Evolutionary conservation across 2,329 filamentous ascomycete species (phyloP), one percentile per base, ranked within the genome.

Genomic region (Fusarium ramigenum): DNA sequence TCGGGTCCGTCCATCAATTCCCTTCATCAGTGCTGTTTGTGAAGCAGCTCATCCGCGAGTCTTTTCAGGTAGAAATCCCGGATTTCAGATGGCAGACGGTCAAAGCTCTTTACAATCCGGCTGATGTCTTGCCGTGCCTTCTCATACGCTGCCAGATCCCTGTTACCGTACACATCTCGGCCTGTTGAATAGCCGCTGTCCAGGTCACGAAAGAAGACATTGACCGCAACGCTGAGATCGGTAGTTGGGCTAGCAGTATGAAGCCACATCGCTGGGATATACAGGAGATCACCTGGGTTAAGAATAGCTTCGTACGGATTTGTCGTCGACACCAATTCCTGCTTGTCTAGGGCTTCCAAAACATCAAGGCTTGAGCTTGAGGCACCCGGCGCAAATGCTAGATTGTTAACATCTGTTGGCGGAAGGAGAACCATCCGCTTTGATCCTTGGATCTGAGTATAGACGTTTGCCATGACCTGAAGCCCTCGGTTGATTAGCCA

Each of bases 121-220:
- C 88, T 86, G 10, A 97, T 82, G 76, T 96, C 93, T 72, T 89
- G 87, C 59, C 95, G 87, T 1, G 93, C 93, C 77, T 93, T 94
- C 79, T 97, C 94, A 79, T 97, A 97, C 3, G 92, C 93, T 43
- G 92, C 92, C 56, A 97, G 81, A 81, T 97, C 95, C 43, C 94
- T 87, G 79, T 97, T 97, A 3, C 93, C 95, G 79, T 97, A 97
- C 0, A 97, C 92, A 79, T 97, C 95, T 73, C 91, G 88, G 2
- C 95, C 94, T 2, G 87, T 81, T 2, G 93, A 90, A 79, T 96
- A 96, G 3, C 88, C 90, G 7, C 80, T 84, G 7, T 90, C 84
- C 15, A 96, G 84, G 69, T 91, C 92, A 47, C 91, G 90, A 83
- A 97, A 97, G 84, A 97, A 97, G 34, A 96, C 88, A 79, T 97